These are phyloP conservation scores for Somion occarium DNA, from an alignment of 1,284 basidiomycete genomes.

Conservation along the genomic window DNA sequence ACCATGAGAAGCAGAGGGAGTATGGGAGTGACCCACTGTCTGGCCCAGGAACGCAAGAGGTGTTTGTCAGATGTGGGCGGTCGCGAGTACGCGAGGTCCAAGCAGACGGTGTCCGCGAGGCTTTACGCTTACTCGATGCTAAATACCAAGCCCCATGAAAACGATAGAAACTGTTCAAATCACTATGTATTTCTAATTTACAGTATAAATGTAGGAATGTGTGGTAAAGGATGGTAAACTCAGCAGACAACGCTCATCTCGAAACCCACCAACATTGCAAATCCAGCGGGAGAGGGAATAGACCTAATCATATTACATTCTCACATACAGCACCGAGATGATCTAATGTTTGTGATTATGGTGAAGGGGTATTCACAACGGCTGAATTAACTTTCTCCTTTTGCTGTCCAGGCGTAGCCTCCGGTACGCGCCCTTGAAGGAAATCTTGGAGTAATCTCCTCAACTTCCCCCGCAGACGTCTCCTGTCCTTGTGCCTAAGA, in stretches of 20 bases:
- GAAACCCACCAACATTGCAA: not conserved
- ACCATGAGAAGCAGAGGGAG: conserved; percentile 40
- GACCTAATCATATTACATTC: no score
- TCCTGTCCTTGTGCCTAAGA: not conserved
- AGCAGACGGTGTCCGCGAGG: conserved; percentile 73
- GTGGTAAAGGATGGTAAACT: not conserved
- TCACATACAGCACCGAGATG: no score
- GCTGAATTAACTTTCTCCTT: no score
- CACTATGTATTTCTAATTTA: conserved; percentile 5
- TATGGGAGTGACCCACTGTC: conserved; percentile 31
- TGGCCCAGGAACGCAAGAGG: conserved; percentile 38
- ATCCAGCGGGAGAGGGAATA: no score
- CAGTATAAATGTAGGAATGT: not conserved
- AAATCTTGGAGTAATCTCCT: not conserved
- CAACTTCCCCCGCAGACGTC: not conserved
- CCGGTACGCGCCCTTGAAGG: not conserved
- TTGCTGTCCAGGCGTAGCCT: no score
- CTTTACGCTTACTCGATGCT: conserved; percentile 72
- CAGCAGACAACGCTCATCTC: not conserved
- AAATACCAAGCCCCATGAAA: conserved; percentile 40
- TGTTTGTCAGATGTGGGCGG: conserved; percentile 55
- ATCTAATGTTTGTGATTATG: no score
- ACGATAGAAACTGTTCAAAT: conserved; percentile 1
- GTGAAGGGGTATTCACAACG: no score
- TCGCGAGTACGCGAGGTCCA: conserved; percentile 66